Evolutionary conservation across 495 filamentous ascomycete genomes (phyloP).

Genomic region (Antarctomyces pellizariae): DNA sequence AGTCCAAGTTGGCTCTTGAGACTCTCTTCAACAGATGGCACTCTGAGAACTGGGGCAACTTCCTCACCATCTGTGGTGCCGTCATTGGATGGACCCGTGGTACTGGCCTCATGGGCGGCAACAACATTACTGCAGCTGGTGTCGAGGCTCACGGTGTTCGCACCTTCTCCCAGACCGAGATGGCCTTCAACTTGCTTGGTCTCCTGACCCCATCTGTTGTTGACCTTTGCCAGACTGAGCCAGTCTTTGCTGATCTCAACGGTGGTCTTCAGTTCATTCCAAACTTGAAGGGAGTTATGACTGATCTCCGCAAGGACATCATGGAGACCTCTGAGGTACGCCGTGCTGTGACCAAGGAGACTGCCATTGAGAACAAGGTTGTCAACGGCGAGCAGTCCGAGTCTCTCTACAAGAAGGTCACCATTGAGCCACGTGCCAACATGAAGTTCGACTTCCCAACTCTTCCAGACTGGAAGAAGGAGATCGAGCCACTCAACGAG

Average conservation of each 20-base stretch:
- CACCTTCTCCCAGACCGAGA: conserved; percentile 97
- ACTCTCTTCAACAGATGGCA: conserved; percentile 98
- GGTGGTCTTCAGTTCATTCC: conserved; percentile 94
- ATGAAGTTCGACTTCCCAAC: conserved; percentile 89
- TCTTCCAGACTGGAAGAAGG: conserved; percentile 74
- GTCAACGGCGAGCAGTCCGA: conserved; percentile 87
- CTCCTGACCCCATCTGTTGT: conserved; percentile 89
- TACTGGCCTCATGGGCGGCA: conserved; percentile 92
- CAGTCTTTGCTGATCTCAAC: conserved; percentile 91
- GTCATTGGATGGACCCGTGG: conserved; percentile 99
- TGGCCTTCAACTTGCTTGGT: conserved; percentile 96
- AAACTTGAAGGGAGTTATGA: conserved; percentile 88
- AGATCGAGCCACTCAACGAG: conserved; percentile 68
- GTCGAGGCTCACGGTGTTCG: conserved; percentile 91
- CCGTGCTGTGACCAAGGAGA: conserved; percentile 85
- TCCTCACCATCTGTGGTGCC: conserved; percentile 94
- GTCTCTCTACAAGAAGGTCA: conserved; percentile 79
- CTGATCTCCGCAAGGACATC: conserved; percentile 66
- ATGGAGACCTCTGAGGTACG: conserved; percentile 89
- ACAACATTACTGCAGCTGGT: conserved; percentile 93
- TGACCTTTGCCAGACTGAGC: conserved; percentile 86
- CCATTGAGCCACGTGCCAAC: conserved; percentile 84
- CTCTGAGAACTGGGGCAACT: conserved; percentile 92
- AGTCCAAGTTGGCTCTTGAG: conserved; percentile 91
- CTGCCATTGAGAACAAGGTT: conserved; percentile 88